A percentile compares a stretch with the other conserved stretches of the same genome.
These are phyloP conservation scores for Coriaria nepalensis DNA, from an alignment of 306 rosid species.

Conservation along the genomic window DNA sequence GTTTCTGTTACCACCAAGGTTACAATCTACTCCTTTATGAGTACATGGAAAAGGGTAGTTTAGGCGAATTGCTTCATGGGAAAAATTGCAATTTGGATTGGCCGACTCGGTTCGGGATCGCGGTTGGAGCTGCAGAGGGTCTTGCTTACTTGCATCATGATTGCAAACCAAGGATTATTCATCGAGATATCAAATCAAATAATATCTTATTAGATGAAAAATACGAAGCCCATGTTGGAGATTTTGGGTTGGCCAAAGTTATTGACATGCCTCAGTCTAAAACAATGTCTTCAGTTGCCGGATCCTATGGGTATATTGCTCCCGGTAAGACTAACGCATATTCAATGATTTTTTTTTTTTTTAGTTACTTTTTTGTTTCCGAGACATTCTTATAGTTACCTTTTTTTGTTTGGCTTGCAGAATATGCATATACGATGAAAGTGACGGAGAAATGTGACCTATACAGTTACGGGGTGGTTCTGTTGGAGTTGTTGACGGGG, in stretches of 20 bases:
- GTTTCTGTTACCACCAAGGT: slow-evolving; percentile 84
- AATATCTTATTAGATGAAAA: slow-evolving; percentile 79
- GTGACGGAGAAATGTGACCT: slow-evolving; percentile 92
- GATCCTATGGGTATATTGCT: slow-evolving; percentile 96
- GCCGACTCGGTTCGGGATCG: slow-evolving; percentile 71
- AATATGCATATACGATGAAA: slow-evolving; percentile 97
- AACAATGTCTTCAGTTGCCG: slow-evolving; percentile 96
- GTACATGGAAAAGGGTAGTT: slow-evolving; percentile 89
- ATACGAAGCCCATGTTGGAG: slow-evolving; percentile 95
- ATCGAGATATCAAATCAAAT: slow-evolving; percentile 89
- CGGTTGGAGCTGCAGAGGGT: slow-evolving; percentile 99
- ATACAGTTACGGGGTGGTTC: slow-evolving; percentile 91
- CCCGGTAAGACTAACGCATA: slow-evolving; percentile 48
- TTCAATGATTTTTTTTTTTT: background rate
- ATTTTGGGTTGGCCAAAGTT: slow-evolving; percentile 94
- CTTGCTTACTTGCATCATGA: slow-evolving; percentile 95
- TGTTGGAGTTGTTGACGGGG: slow-evolving; percentile 81
- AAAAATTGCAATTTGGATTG: slow-evolving; percentile 53
- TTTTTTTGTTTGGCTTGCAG: slow-evolving; percentile 24
- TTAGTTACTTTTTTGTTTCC: slow-evolving; percentile 2
- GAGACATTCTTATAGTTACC: background rate
- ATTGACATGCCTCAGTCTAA: slow-evolving; percentile 96
- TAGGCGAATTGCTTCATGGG: slow-evolving; percentile 82
- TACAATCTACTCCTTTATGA: slow-evolving; percentile 83
- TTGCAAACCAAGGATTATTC: slow-evolving; percentile 87